Percentiles rank a stretch among this genome's conserved stretches.
Evolutionary conservation across 768 basidiomycete species (phyloP).

Genomic region (Tulasnella sp.): DNA sequence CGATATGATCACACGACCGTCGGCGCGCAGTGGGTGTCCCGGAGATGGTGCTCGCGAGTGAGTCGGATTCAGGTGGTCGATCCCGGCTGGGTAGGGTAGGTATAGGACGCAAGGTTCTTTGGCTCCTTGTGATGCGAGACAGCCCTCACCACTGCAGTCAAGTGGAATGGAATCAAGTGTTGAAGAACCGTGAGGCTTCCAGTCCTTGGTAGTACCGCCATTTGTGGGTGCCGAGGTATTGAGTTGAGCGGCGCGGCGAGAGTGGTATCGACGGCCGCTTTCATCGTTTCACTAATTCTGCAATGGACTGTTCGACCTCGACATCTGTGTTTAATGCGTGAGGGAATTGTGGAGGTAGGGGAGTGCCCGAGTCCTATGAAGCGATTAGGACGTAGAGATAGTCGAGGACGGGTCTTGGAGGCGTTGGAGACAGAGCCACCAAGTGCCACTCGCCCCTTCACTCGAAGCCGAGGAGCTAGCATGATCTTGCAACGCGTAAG

Average conservation of each 20-base stretch:
- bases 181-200: background rate
- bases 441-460: too few species aligned
- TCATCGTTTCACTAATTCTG: slow-evolving; percentile 46
- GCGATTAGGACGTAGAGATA: slow-evolving; percentile 54
- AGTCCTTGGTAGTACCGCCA: slow-evolving; percentile 12
- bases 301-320: slow-evolving; percentile 46
- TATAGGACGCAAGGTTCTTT: slow-evolving; percentile 20
- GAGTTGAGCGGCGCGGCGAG: background rate
- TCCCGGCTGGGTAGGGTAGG: slow-evolving; percentile 49
- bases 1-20: slow-evolving; percentile 47
- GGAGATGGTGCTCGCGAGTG: background rate
- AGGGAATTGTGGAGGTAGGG: slow-evolving; percentile 18
- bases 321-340: slow-evolving; percentile 51
- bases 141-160: slow-evolving; percentile 48
- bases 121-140: slow-evolving; percentile 24
- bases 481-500: too few species aligned
- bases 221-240: slow-evolving; percentile 4
- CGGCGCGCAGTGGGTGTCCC: slow-evolving; percentile 37
- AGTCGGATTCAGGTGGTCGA: slow-evolving; percentile 10
- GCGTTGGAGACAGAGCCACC: background rate
- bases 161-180: slow-evolving; percentile 29
- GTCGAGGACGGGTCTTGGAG: slow-evolving; percentile 35
- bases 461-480: too few species aligned
- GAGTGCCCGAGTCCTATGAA: slow-evolving; percentile 47
- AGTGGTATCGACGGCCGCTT: slow-evolving; percentile 34